Evolutionary conservation across 768 basidiomycete genomes (phyloP).

Genomic region (Agaricus blazei): DNA sequence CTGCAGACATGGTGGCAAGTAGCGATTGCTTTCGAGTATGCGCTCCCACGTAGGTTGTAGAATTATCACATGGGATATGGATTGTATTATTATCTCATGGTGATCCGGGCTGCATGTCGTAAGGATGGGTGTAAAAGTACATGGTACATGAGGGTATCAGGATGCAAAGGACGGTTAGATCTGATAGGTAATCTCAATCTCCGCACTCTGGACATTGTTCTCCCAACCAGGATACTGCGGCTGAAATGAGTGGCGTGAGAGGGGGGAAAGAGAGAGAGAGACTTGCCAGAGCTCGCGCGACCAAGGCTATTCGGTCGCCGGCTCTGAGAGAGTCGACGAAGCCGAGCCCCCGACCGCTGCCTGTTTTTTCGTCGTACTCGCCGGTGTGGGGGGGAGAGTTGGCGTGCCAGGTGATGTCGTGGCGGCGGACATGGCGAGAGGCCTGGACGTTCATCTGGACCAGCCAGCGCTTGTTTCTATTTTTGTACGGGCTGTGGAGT

Average conservation of each 20-base stretch:
- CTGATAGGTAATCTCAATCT: conserved; percentile 23
- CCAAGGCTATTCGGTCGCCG: conserved; percentile 18
- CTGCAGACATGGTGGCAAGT: not conserved
- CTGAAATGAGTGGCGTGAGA: not conserved
- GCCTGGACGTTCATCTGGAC: conserved; percentile 26
- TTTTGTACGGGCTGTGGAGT: conserved; percentile 12
- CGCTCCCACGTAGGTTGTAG: not conserved
- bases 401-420: conserved; percentile 21
- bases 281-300: conserved; percentile 24
- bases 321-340: conserved; percentile 13
- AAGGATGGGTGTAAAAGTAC: no score
- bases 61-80: no score
- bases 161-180: conserved; percentile 6
- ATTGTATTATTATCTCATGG: no score
- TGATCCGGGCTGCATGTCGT: no score
- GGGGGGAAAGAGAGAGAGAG: not conserved
- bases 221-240: conserved; percentile 24
- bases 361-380: conserved; percentile 12
- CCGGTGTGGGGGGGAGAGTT: conserved; percentile 5
- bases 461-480: conserved; percentile 15
- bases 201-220: conserved; percentile 18
- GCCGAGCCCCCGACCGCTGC: conserved; percentile 12
- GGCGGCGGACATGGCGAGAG: conserved; percentile 10
- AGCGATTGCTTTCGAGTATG: not conserved
- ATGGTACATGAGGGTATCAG: not conserved